Evolutionary conservation across 768 basidiomycete genomes (phyloP), one percentile per base, ranked within the genome.

Genomic region (Rhodotorula taiwanensis): DNA sequence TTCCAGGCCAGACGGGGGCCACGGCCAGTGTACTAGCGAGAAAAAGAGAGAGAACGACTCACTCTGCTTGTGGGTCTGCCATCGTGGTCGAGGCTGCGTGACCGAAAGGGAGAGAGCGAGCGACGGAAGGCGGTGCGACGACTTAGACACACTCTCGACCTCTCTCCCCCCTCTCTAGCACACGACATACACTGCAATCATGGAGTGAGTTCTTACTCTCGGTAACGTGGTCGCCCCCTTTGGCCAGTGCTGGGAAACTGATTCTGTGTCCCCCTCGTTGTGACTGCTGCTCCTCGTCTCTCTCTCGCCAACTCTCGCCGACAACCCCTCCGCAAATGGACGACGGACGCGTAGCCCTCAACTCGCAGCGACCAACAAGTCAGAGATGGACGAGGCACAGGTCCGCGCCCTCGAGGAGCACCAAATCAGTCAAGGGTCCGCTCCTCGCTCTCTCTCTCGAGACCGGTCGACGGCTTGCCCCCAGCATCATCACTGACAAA

Each of bases 371-470:
- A n/a, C 28, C 21, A 56, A 64, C 55, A 95, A 93, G 76, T 95
- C 93, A 45, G 95, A 98, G 79, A 82, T 98, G 60, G 92, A 97
- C 75, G 95, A 98, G 77, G 89, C 90, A 15, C 92, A 98, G 79
- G 81, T 98, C 52, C 87, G 91, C 60, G 88, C 91, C 72, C 80
- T 99, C 64, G 94, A 98, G 77, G 95, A 99, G 76, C 92, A 95
- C 75, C 92, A 98, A 79, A 95, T 98, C 77, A 91, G 89, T 61
- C 93, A 97, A 77, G 93, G 77, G 62, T 76, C 64, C 21, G 33
- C 14, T 6, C 23, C 4, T 60, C 74, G 31, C 75, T 39, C 54
- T 73, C 42, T 2, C 16, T 14, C 48, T 33, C 57, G n/a, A n/a
- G n/a, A n/a, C n/a, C n/a, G n/a, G n/a, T n/a, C n/a, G n/a, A n/a